These are phyloP conservation scores for Neoboletus subvelutipes DNA, from an alignment of 768 basidiomycete species.

Conservation along the genomic window DNA sequence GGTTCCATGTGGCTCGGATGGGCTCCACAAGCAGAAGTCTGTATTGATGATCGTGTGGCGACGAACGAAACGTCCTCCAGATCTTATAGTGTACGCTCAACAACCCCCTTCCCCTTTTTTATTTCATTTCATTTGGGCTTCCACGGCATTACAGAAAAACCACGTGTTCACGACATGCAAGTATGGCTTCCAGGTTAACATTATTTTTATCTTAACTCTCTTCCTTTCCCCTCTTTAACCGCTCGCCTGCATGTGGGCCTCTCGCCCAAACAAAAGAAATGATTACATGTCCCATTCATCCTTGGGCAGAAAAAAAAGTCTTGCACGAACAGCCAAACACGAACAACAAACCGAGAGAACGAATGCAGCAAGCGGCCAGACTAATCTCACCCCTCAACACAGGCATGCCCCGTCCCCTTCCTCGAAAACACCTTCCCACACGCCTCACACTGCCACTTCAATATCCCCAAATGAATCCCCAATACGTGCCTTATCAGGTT, in stretches of 20 bases:
- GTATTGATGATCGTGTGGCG: neutral
- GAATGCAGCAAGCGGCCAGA: no score
- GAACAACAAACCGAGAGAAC: no score
- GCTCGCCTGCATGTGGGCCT: no score
- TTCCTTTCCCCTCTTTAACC: no score
- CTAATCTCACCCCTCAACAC: neutral
- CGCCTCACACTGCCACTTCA: slow-evolving; percentile 14
- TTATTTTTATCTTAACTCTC: neutral
- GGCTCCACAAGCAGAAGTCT: no score
- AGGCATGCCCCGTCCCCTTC: slow-evolving; percentile 14
- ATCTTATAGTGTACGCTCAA: neutral
- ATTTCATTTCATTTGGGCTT: no score
- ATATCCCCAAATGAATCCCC: slow-evolving; percentile 14
- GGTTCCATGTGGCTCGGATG: neutral
- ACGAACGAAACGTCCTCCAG: neutral
- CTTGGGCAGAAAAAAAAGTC: neutral
- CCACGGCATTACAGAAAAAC: neutral
- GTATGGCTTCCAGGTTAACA: neutral
- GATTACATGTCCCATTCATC: neutral
- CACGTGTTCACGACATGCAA: neutral
- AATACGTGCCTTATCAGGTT: slow-evolving; percentile 20
- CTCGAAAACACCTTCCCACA: slow-evolving; percentile 20
- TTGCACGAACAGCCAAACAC: no score
- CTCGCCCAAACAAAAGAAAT: no score
- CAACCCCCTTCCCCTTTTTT: no score